Conservation (phyloP, 805 yeast species). For the Kuraishia hungarica region DNA sequence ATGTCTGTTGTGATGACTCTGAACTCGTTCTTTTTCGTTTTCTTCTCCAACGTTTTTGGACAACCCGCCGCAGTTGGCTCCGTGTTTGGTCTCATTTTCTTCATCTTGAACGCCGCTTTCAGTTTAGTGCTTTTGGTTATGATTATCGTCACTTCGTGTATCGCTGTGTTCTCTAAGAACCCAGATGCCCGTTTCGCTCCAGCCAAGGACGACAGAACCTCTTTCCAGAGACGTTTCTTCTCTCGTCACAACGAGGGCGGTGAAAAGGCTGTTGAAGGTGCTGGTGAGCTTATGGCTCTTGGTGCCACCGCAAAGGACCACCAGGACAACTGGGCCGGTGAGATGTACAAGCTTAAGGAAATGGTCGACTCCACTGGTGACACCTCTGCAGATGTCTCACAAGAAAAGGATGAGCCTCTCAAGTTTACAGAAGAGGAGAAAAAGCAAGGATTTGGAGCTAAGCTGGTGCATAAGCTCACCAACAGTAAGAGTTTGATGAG, state of each 20-base stretch:
- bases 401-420: conserved; percentile 17
- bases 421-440: conserved; percentile 24
- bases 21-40: conserved; percentile 78
- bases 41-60: conserved; percentile 77
- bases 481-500: conserved; percentile 29
- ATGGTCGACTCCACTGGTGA: conserved; percentile 16
- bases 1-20: conserved; percentile 65
- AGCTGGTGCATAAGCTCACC: conserved; percentile 32
- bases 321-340: conserved; percentile 63
- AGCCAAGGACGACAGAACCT: conserved; percentile 85
- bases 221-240: conserved; percentile 47
- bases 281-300: conserved; percentile 55
- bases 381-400: conserved; percentile 9
- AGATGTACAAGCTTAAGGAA: conserved; percentile 43
- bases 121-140: conserved; percentile 64
- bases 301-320: conserved; percentile 83
- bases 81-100: conserved; percentile 88
- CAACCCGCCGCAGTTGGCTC: conserved; percentile 75
- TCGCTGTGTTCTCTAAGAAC: conserved; percentile 65
- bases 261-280: conserved; percentile 15
- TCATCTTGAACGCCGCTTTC: conserved; percentile 83
- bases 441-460: conserved; percentile 30
- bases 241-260: background rate
- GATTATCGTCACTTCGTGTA: conserved; percentile 57
- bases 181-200: conserved; percentile 87